These are phyloP conservation scores for Cryptococcus jaspeensis DNA, from an alignment of 1,284 basidiomycete genomes.

Conservation along the genomic window DNA sequence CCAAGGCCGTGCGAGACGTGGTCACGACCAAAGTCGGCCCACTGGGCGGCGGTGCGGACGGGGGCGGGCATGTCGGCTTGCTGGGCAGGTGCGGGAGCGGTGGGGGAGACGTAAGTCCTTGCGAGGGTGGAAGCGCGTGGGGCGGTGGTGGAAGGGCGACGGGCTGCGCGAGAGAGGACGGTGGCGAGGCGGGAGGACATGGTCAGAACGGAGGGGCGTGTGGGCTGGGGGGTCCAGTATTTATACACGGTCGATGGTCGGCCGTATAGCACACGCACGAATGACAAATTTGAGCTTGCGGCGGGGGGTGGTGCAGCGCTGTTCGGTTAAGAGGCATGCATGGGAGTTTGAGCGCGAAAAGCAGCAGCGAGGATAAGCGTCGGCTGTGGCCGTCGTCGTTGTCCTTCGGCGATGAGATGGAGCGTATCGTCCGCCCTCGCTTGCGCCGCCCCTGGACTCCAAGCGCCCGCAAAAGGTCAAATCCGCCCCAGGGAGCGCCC, in stretches of 20 bases:
- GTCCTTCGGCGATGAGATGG: not conserved
- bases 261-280: not conserved
- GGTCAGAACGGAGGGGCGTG: not conserved
- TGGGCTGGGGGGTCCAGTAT: not conserved
- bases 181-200: not conserved
- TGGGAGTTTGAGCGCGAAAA: no score
- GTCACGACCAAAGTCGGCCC: constrained; percentile 37
- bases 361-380: no score
- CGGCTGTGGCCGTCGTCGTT: no score
- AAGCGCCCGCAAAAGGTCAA: not conserved
- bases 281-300: not conserved
- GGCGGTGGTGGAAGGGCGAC: not conserved
- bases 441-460: not conserved
- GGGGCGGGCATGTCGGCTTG: constrained; percentile 25
- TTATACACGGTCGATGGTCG: not conserved
- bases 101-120: not conserved
- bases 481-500: not conserved
- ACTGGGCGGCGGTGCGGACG: constrained; percentile 23
- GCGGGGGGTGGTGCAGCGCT: no score
- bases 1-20: constrained; percentile 45
- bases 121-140: not conserved
- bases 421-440: not conserved
- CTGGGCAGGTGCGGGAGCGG: constrained; percentile 12
- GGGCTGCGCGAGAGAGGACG: not conserved
- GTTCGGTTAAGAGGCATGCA: no score